These are phyloP conservation scores for Phialophora verrucosa DNA, from an alignment of 2,329 filamentous ascomycete species.

Conservation along the genomic window DNA sequence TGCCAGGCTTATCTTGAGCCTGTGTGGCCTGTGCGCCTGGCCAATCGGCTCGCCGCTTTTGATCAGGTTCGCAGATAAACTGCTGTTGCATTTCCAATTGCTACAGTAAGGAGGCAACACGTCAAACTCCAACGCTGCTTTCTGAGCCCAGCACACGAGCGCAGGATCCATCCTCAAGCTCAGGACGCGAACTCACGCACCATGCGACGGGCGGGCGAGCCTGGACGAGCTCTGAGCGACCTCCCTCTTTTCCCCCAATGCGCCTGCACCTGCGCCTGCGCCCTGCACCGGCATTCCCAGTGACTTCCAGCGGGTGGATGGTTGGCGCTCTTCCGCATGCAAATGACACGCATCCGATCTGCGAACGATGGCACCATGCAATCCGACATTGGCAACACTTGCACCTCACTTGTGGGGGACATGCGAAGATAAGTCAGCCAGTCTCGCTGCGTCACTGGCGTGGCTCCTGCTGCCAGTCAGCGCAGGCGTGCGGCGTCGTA, in stretches of 20 bases:
- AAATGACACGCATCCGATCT: neutral
- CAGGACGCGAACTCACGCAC: neutral
- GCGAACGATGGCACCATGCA: neutral
- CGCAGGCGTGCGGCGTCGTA: neutral
- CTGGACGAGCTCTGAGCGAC: neutral
- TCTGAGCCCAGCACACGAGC: no score
- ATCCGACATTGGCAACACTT: neutral
- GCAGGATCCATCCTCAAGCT: neutral
- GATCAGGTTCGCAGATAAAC: constrained; percentile 14
- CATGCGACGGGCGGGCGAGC: neutral
- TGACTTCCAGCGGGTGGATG: neutral
- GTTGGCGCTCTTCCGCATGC: neutral
- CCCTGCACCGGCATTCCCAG: neutral
- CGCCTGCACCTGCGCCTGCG: neutral
- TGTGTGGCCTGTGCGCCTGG: neutral
- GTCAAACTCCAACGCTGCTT: neutral
- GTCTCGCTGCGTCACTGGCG: neutral
- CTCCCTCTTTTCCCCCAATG: neutral
- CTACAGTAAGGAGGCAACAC: neutral
- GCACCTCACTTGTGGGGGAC: neutral
- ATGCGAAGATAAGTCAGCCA: neutral
- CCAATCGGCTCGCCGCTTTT: neutral
- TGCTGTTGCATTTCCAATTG: constrained; percentile 9
- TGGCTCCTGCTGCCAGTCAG: neutral
- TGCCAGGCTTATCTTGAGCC: constrained; percentile 15